Percentiles rank a stretch among this genome's conserved stretches.
Conservation (phyloP, 495 filamentous ascomycete species). For the Hyaloscypha variabilis region DNA sequence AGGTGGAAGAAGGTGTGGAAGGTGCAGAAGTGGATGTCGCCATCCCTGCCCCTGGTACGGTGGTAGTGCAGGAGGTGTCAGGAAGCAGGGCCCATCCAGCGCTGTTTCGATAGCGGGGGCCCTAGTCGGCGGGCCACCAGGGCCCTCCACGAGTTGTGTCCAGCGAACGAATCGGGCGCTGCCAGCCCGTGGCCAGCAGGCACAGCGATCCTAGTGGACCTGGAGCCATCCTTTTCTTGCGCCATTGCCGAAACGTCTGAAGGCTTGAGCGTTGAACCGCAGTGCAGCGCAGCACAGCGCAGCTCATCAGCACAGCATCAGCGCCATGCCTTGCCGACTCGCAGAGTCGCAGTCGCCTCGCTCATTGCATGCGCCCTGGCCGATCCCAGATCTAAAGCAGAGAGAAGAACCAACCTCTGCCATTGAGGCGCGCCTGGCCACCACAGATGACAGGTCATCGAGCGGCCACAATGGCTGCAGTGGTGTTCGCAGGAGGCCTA, state of each 20-base stretch:
- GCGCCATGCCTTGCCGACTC: not conserved
- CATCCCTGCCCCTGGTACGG: not conserved
- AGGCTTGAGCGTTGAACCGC: conserved; percentile 21
- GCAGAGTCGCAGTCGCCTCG: not conserved
- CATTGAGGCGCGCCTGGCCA: not conserved
- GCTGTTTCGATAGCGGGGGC: not conserved
- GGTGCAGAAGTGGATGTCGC: conserved; percentile 5
- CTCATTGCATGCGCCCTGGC: not conserved
- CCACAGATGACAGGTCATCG: not conserved
- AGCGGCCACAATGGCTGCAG: not conserved
- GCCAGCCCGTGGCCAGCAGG: not conserved
- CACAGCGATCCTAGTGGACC: not conserved
- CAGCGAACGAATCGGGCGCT: not conserved
- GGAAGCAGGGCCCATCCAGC: not conserved
- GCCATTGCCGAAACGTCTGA: conserved; percentile 28
- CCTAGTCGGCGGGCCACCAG: not conserved
- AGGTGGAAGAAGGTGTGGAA: conserved; percentile 19
- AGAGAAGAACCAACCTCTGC: not conserved
- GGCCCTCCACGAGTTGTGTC: not conserved
- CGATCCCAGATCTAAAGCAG: not conserved
- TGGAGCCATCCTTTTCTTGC: conserved; percentile 10
- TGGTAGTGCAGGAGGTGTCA: not conserved
- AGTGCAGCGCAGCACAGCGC: too few relatives aligned
- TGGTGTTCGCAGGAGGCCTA: not conserved
- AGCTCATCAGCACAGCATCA: too few relatives aligned